Base-by-base conservation (phyloP, 106 monocot genomes). In the Ottelia alismoides region DNA sequence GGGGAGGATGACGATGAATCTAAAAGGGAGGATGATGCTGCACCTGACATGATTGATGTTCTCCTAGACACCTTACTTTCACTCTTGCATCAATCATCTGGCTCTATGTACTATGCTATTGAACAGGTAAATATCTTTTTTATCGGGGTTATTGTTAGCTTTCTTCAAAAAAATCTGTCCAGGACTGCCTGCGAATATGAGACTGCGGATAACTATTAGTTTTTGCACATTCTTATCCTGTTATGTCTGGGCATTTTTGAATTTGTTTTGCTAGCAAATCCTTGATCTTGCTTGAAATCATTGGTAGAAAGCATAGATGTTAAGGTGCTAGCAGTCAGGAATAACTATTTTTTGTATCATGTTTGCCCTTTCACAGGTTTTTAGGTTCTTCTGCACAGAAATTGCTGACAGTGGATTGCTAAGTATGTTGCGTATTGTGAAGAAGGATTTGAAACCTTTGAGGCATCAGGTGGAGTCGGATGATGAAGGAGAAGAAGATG, bases 81-180 rank as follows among this genome's bases (percentile, higher is more conserved):
- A 23, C 55, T 98, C 22, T 64, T 90, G 57, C 89, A 82, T 47
- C 78, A 79, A 45, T 69, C 85, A 64, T 82, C 85, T 47, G 67
- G 70, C 54, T 67, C 79, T 20, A 61, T 76, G 58, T 77, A 62
- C 47, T 98, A 65, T 72, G 71, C 85, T 49, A 65, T 86, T 51
- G 96, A 90, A 59, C 89, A 90, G 82, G 96, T 76, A 49, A 69
- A n/a, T n/a, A n/a, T n/a, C n/a, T n/a, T n/a, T n/a, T n/a, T n/a
- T n/a, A n/a, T n/a, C n/a, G n/a, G n/a, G n/a, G n/a, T n/a, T n/a
- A n/a, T n/a, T n/a, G n/a, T n/a, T n/a, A n/a, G n/a, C n/a, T n/a
- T n/a, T n/a, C n/a, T n/a, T n/a, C n/a, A n/a, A n/a, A n/a, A n/a
- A n/a, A n/a, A n/a, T n/a, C n/a, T n/a, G n/a, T n/a, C n/a, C n/a